phyloP scores from a whole-genome alignment of 495 filamentous ascomycete genomes.

The Hapsidospora chrysogenum region DNA sequence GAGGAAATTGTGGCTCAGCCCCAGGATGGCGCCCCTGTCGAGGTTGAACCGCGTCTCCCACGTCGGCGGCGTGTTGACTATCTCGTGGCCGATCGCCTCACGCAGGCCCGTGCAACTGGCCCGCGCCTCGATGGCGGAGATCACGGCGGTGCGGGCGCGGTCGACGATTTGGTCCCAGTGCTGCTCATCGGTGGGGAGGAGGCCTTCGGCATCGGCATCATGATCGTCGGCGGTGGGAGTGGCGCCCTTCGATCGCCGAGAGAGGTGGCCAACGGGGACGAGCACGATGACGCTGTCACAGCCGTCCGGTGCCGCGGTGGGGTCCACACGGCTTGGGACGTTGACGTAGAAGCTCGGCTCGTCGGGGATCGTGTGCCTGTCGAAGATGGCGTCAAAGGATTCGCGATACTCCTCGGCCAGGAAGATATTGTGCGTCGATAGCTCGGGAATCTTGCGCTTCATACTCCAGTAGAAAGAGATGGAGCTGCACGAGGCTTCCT shows the following conservation, averaged over 20 bases:
- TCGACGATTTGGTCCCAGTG: slow-evolving; percentile 38
- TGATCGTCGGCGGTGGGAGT: too few species aligned
- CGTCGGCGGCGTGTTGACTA: slow-evolving; percentile 39
- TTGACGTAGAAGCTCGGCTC: slow-evolving; percentile 61
- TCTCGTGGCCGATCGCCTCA: slow-evolving; percentile 35
- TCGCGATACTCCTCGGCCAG: slow-evolving; percentile 50
- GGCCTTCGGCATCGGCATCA: slow-evolving; percentile 1
- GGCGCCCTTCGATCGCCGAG: slow-evolving; percentile 1
- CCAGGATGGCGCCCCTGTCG: slow-evolving; percentile 51
- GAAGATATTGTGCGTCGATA: slow-evolving; percentile 60
- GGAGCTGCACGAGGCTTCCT: slow-evolving; percentile 43
- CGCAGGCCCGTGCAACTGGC: slow-evolving; percentile 29
- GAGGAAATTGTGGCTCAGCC: slow-evolving; percentile 50
- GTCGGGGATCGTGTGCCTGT: slow-evolving; percentile 39
- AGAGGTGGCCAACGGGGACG: slow-evolving; percentile 48
- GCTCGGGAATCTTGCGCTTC: slow-evolving; percentile 32
- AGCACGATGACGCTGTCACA: slow-evolving; percentile 46
- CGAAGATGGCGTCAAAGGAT: slow-evolving; percentile 56
- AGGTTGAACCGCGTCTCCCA: slow-evolving; percentile 54
- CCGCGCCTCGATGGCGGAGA: slow-evolving; percentile 36
- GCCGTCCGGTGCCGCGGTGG: slow-evolving; percentile 42
- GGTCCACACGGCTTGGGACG: slow-evolving; percentile 48
- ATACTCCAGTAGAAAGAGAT: slow-evolving; percentile 65
- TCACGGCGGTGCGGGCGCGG: slow-evolving; percentile 32
- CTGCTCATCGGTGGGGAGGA: slow-evolving; percentile 22